Evolutionary conservation across 768 basidiomycete species (phyloP).

Genomic region (Kwoniella pini): DNA sequence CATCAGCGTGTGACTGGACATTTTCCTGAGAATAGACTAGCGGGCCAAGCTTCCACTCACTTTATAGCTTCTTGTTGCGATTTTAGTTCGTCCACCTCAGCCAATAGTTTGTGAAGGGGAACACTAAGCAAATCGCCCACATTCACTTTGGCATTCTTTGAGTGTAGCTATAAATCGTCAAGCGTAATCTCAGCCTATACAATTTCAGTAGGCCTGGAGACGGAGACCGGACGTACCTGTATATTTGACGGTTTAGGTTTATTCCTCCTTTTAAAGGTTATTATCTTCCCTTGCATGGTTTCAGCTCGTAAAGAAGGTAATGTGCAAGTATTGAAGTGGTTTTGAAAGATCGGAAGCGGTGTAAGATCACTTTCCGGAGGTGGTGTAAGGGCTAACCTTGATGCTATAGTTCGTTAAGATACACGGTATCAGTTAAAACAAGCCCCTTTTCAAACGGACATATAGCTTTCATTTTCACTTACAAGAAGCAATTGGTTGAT

Average conservation of each 20-base stretch:
- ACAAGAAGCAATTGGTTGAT: constrained; percentile 23
- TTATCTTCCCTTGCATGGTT: constrained; percentile 32
- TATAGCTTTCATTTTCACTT: too few relatives aligned
- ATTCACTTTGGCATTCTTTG: constrained; percentile 9
- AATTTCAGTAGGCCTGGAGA: not conserved
- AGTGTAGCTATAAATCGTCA: constrained; percentile 1
- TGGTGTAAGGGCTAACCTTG: constrained; percentile 6
- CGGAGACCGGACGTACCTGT: not conserved
- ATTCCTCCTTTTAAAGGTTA: constrained; percentile 32
- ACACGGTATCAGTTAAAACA: too few relatives aligned
- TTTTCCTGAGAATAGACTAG: too few relatives aligned
- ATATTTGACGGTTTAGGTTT: constrained; percentile 19
- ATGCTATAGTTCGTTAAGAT: too few relatives aligned
- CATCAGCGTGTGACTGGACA: not conserved
- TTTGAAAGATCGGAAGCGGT: constrained; percentile 14
- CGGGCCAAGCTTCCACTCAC: constrained; percentile 23
- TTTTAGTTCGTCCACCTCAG: constrained; percentile 49
- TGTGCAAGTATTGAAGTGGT: constrained; percentile 17
- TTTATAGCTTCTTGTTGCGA: constrained; percentile 36
- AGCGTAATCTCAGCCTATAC: not conserved
- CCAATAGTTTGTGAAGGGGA: constrained; percentile 45
- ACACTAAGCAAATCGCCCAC: constrained; percentile 31
- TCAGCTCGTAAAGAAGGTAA: constrained; percentile 28
- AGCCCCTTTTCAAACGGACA: too few relatives aligned
- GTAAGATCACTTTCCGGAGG: constrained; percentile 11